Base-by-base conservation (phyloP, 768 basidiomycete genomes). In the Polyporus arcularius region DNA sequence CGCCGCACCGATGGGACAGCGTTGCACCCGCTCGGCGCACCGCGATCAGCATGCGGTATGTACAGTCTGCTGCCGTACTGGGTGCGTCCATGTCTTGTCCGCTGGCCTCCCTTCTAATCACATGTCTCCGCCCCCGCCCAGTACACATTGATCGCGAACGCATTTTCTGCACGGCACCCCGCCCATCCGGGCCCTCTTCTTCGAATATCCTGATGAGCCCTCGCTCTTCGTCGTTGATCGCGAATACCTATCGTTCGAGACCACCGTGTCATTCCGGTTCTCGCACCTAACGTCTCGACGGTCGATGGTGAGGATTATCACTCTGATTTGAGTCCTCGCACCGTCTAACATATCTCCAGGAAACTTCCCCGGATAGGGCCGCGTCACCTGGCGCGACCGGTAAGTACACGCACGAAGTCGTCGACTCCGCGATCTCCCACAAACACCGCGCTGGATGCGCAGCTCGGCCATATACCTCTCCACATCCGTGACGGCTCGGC, bases 1-100 rank as follows among this genome's bases (percentile, higher is more conserved):
- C 92, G 67, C 89, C 90, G 2, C 92, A 88, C 66, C 78, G 84
- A 43, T 94, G 92, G 90, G 87, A 89, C 57, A 88, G 85, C 54
- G 91, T 92, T 14, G 88, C 88, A 1, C 80, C 86, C 43, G 88
- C 90, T 16, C 85, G 87, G 5, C 82, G 87, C 18, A 86, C 78
- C 16, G 90, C 89, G 4, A 90, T 92, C 63, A 75, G 77, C n/a
- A 79, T 83, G 32, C 81, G 90, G 40, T 94, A n/a, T n/a, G n/a
- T n/a, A 93, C 68, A 75, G 85, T 15, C 68, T 93, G 62, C 73
- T 93, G 52, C 89, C 90, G 0, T 92, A 92, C 74, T 93, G 90
- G 90, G 88, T 87, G 58, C 56, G 85, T 67, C 6, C 7, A 21
- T 12, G 40, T 31, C 21, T 52, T 45, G 39, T 3, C 35, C 16